These are phyloP conservation scores for Claviceps paspali DNA, from an alignment of 2,329 filamentous ascomycete species.

Conservation along the genomic window DNA sequence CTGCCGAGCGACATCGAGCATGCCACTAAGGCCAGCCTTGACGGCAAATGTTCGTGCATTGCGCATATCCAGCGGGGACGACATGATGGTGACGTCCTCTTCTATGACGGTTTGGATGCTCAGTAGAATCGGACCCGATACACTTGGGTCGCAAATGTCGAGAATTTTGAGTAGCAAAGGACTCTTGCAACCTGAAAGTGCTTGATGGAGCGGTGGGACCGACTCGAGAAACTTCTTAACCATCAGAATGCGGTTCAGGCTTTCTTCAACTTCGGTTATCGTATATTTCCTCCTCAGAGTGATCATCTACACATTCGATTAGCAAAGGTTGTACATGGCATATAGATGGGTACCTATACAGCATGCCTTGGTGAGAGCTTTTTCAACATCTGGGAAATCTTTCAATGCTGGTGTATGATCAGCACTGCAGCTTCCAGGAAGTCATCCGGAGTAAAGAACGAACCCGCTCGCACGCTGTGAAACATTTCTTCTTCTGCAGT, in stretches of 20 bases:
- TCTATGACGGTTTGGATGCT: conserved; percentile 62
- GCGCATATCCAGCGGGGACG: conserved; percentile 65
- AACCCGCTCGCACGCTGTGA: conserved; percentile 54
- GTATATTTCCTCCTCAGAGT: conserved; percentile 53
- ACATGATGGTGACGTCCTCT: conserved; percentile 64
- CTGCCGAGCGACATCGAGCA: conserved; percentile 76
- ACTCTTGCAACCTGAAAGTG: conserved; percentile 48
- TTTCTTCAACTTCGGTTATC: conserved; percentile 58
- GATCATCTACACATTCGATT: conserved; percentile 42
- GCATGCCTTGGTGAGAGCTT: conserved; percentile 54
- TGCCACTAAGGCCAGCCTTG: conserved; percentile 66
- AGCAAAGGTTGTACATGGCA: not conserved
- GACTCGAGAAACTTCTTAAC: conserved; percentile 66
- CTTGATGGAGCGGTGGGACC: conserved; percentile 51
- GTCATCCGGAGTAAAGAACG: conserved; percentile 1
- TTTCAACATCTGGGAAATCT: conserved; percentile 63
- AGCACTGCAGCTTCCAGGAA: not conserved
- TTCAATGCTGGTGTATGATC: conserved; percentile 42
- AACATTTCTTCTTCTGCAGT: conserved; percentile 76
- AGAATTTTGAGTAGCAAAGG: conserved; percentile 52
- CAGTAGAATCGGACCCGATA: conserved; percentile 42
- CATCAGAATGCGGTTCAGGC: conserved; percentile 75
- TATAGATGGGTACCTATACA: too few species aligned
- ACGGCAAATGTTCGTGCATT: conserved; percentile 88
- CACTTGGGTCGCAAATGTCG: conserved; percentile 50